Evolutionary conservation across 805 yeast genomes (phyloP).

Genomic region (Kazachstania psychrophila): DNA sequence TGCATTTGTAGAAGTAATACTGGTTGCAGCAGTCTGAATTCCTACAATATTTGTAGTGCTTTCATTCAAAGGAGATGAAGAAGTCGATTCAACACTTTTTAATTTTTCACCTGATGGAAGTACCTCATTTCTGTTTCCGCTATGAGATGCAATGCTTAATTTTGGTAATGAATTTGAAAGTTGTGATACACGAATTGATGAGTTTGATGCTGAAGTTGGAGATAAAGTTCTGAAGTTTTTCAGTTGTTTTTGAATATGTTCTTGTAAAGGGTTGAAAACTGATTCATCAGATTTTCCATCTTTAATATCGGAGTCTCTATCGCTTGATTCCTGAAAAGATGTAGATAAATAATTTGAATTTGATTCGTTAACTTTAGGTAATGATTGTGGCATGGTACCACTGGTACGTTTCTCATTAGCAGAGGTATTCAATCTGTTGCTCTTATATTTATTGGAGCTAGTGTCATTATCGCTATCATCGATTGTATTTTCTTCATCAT

Average conservation of each 20-base stretch:
- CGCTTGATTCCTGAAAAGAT: slow-evolving; percentile 3
- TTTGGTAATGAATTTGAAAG: neutral
- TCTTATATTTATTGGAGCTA: neutral
- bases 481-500: neutral
- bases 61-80: too few species aligned
- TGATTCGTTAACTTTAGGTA: neutral
- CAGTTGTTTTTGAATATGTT: slow-evolving; percentile 22
- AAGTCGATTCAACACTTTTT: too few species aligned
- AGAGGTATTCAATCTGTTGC: neutral
- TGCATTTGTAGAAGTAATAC: too few species aligned
- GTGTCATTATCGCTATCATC: neutral
- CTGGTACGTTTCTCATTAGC: neutral
- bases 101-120: neutral
- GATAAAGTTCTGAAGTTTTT: slow-evolving; percentile 16
- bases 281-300: slow-evolving; percentile 4
- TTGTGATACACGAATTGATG: too few species aligned
- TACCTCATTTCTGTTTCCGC: neutral
- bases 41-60: too few species aligned
- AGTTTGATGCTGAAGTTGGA: neutral
- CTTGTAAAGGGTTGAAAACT: slow-evolving; percentile 19
- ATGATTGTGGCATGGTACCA: neutral
- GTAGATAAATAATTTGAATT: neutral
- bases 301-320: slow-evolving; percentile 2
- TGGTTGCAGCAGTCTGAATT: too few species aligned
- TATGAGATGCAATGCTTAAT: neutral